Evolutionary conservation across 495 filamentous ascomycete genomes (phyloP).

Genomic region (Penicillium pulvis): DNA sequence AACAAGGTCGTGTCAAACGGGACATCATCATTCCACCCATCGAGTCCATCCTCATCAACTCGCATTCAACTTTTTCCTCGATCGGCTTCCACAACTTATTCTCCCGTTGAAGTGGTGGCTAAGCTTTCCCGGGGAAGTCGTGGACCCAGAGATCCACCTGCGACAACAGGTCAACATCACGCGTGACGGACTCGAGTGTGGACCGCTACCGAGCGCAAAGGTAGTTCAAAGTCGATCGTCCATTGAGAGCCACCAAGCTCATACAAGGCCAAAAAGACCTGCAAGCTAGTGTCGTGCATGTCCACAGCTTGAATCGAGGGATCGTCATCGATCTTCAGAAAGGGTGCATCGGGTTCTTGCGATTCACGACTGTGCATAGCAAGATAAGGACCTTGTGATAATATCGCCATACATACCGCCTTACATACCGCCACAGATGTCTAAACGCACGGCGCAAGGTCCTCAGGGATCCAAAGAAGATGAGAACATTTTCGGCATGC

Average conservation of each 20-base stretch:
- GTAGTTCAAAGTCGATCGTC: background rate
- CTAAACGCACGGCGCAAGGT: conserved; percentile 41
- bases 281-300: background rate
- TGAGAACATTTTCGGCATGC: conserved; percentile 38
- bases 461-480: conserved; percentile 39
- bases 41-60: conserved; percentile 1
- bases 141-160: background rate
- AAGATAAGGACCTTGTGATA: conserved; percentile 5
- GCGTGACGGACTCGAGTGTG: background rate
- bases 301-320: background rate
- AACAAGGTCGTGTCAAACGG: conserved; percentile 24
- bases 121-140: too few species aligned
- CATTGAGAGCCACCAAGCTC: background rate
- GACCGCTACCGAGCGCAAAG: conserved; percentile 2
- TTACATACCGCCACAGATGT: conserved; percentile 28
- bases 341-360: conserved; percentile 6
- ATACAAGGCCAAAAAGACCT: background rate
- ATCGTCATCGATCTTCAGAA: conserved; percentile 9
- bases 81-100: background rate
- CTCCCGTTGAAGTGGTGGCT: background rate
- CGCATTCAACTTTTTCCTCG: background rate
- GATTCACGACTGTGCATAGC: conserved; percentile 1
- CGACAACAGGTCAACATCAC: background rate
- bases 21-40: conserved; percentile 12
- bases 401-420: background rate